Conservation (phyloP, 164 flowering plant genomes). For the Vitis rupestris region DNA sequence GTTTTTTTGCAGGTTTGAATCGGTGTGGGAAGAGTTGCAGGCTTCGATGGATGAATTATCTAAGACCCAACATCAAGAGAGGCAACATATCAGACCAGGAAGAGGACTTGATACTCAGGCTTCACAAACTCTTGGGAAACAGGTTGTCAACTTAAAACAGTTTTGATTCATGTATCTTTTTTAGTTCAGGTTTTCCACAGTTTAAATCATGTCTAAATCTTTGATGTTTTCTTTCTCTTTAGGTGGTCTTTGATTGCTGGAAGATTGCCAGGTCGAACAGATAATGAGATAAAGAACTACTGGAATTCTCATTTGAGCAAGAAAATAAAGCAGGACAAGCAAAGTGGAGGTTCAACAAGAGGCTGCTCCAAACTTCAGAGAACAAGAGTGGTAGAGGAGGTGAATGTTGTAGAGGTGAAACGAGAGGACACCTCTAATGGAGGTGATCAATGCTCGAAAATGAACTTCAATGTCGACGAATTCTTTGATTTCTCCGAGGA, state of each 20-base stretch:
- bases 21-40: constrained; percentile 52
- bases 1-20: constrained; percentile 30
- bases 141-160: constrained; percentile 16
- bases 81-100: constrained; percentile 57
- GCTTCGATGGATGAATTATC: constrained; percentile 45
- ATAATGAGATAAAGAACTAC: constrained; percentile 55
- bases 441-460: constrained; percentile 6
- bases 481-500: constrained; percentile 46
- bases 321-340: constrained; percentile 30
- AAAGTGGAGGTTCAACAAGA: constrained; percentile 9
- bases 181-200: not conserved
- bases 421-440: constrained; percentile 4
- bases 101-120: constrained; percentile 50
- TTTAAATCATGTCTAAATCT: not conserved
- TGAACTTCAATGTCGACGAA: constrained; percentile 28
- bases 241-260: constrained; percentile 65
- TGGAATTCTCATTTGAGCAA: constrained; percentile 66
- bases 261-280: constrained; percentile 55
- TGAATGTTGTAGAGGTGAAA: not conserved
- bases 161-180: not conserved
- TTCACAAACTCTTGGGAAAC: constrained; percentile 51
- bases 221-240: not conserved
- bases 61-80: constrained; percentile 55
- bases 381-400: constrained; percentile 8
- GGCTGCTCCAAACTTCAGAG: constrained; percentile 3